Evolutionary conservation across 305 asterid genomes (phyloP), one percentile per base, ranked within the genome.

Genomic region (Plantago lanceolata): DNA sequence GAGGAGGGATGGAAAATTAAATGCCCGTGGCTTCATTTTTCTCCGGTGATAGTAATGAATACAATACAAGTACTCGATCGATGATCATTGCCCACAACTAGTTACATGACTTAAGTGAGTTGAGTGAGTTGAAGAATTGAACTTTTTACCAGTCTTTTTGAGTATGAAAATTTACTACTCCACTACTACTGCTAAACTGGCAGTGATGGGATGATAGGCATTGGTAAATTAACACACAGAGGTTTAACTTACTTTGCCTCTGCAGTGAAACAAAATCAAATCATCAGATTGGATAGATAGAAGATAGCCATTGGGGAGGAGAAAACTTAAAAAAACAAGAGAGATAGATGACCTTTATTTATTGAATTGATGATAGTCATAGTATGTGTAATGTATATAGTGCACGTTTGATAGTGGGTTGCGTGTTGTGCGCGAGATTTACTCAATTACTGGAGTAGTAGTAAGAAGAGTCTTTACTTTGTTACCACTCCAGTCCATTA

Each of bases 401-500:
- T 50, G 55, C 55, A 31, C 44, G 43, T 24, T 58, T 33, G 48
- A 44, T 18, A 33, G 19, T 17, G 18, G 48, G 64, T 59, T 59
- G 64, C 64, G 64, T 59, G 64, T 59, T 59, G 50, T 59, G 64
- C 64, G 64, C 50, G 64, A 59, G 64, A 35, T 40, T 19, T 48
- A 26, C 59, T 55, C 59, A 55, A 26, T 55, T 55, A 55, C 59
- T 26, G n/a, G n/a, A 33, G 11, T 8, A 33, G 11, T 33, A 33
- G 11, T 33, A 5, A 24, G 2, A 1, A 24, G 28, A 24, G 28
- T 3, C 28, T 24, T 24, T 24, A 24, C 28, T 24, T 24, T 24
- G 2, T 24, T 24, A 24, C 28, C 28, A 24, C 28, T 24, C 28
- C 28, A 24, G 2, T 24, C 28, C 28, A 24, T 3, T 31, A 52